These are phyloP conservation scores for Sutorius australiensis DNA, from an alignment of 768 basidiomycete species.

Conservation along the genomic window DNA sequence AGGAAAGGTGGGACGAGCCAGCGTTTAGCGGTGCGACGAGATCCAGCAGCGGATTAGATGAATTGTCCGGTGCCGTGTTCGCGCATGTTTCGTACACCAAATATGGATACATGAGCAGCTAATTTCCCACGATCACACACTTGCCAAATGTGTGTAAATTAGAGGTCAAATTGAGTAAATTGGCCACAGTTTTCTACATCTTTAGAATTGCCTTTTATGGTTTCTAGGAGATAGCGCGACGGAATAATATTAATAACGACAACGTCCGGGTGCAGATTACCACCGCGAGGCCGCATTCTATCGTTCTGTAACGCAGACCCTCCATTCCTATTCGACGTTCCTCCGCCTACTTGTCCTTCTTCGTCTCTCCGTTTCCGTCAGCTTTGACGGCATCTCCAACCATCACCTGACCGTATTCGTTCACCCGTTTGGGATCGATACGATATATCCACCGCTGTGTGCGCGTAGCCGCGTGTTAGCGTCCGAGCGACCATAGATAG, in stretches of 20 bases:
- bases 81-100: constrained; percentile 23
- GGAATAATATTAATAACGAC: background rate
- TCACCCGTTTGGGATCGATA: constrained; percentile 89
- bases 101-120: constrained; percentile 25
- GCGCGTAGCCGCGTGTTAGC: constrained; percentile 16
- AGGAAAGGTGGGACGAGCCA: constrained; percentile 15
- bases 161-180: constrained; percentile 2
- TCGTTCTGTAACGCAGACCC: constrained; percentile 6
- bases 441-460: constrained; percentile 93
- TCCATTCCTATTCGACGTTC: constrained; percentile 5
- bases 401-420: constrained; percentile 93
- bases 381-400: constrained; percentile 40
- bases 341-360: constrained; percentile 48
- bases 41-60: constrained; percentile 30
- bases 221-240: constrained; percentile 12
- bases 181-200: constrained; percentile 6
- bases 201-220: constrained; percentile 7
- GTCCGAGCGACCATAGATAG: constrained; percentile 5
- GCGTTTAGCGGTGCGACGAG: constrained; percentile 25
- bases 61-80: constrained; percentile 32
- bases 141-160: background rate
- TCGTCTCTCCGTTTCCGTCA: constrained; percentile 45
- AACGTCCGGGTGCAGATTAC: constrained; percentile 1
- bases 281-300: constrained; percentile 6
- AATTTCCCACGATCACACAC: constrained; percentile 25